These are phyloP conservation scores for Rhodotorula paludigena DNA, from an alignment of 768 basidiomycete genomes.

Conservation along the genomic window DNA sequence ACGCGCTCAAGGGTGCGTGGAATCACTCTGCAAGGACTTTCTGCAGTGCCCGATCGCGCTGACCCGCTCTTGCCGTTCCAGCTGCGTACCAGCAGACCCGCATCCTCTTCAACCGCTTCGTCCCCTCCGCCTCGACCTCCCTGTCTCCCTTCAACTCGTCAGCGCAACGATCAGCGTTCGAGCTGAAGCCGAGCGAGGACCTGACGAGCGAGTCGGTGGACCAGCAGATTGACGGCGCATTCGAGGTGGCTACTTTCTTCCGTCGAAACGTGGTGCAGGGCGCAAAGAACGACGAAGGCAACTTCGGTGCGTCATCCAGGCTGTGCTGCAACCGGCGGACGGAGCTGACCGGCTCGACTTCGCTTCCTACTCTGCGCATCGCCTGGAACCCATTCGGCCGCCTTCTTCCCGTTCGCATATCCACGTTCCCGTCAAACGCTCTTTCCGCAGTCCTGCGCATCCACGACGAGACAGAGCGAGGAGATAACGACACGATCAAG, in stretches of 20 bases:
- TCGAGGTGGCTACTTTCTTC: conserved; percentile 68
- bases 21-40: neutral
- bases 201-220: conserved; percentile 41
- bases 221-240: conserved; percentile 58
- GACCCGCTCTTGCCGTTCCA: neutral
- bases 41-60: neutral
- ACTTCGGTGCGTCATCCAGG: conserved; percentile 20
- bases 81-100: conserved; percentile 37
- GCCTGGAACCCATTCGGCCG: too few species aligned
- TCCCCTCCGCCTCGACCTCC: conserved; percentile 26
- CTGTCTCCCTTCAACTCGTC: conserved; percentile 12
- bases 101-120: conserved; percentile 36
- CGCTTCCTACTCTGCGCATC: too few species aligned
- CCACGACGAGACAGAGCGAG: conserved; percentile 76
- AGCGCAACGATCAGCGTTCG: neutral
- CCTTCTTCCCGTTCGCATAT: neutral
- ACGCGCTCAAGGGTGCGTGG: conserved; percentile 19
- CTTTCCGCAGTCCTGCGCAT: conserved; percentile 19
- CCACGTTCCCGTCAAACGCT: neutral
- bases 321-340: neutral
- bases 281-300: conserved; percentile 50
- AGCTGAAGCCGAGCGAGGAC: conserved; percentile 4
- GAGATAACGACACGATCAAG: conserved; percentile 75
- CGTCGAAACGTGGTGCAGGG: conserved; percentile 84
- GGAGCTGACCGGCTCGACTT: neutral